Evolutionary conservation across 495 filamentous ascomycete species (phyloP), one percentile per base, ranked within the genome.

Genomic region (Halenospora varia): DNA sequence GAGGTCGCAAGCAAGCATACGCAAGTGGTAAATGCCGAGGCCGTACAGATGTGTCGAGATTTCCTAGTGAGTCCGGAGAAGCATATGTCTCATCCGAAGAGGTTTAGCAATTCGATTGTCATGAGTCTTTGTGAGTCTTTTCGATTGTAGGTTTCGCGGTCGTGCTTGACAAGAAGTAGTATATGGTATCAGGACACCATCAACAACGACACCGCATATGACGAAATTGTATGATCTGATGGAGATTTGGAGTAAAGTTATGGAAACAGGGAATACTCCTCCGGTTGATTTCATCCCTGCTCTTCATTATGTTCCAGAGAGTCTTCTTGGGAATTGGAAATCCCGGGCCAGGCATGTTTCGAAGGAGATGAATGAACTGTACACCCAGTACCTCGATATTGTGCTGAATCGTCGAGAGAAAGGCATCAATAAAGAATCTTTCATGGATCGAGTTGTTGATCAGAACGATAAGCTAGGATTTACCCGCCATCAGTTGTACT

Each of bases 381-480:
- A 81, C 46, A 18, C 9, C 1, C 25, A 20, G 56, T 73, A 6
- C 54, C 52, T 24, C 49, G 53, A n/a, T n/a, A n/a, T n/a, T 18
- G 64, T 68, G 15, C 51, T 60, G 23, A 26, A 45, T 18, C 51
- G 62, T 41, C 67, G 60, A 18, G 44, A 62, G 25, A 23, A 48
- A 8, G 55, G 26, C 9, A 61, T 53, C 0, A 51, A 55, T 24
- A 44, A 62, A 39, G 59, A 68, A 13, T 65, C 57, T n/a, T 72
- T 81, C 52, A 68, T 80, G 51, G 78, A 81, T 54, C 25, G 48
- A 11, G 68, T 82, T 26, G 65, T 79, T 11, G 71, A 79, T 41
- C 63, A 71, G 17, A 46, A 74, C 35, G 70, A 75, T 35, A 4
- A 6, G 8, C 18, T 45, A 17, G 17, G 17, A 3, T 20, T 45